Base-by-base conservation (phyloP, 2,329 filamentous ascomycete genomes). In the Macrophomina phaseolina region DNA sequence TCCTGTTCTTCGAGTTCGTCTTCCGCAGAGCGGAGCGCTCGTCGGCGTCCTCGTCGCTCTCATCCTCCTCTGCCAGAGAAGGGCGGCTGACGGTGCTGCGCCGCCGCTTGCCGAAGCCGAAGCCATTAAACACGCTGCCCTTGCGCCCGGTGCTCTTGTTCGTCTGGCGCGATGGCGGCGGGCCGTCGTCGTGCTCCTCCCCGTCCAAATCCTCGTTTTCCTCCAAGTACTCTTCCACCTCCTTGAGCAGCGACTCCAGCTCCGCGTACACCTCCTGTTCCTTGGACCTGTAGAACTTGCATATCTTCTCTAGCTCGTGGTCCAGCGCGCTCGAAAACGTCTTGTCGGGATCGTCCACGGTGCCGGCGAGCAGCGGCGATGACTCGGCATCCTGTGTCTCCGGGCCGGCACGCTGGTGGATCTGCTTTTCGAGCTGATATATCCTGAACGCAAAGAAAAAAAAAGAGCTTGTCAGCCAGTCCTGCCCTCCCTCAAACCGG, bases 231-330 rank as follows among this genome's bases (percentile, higher is more conserved):
- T 82, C 82, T 64, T 88, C 87, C 49, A 92, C 87, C 74, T 98
- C 94, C 58, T 84, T 84, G 65, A 94, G 80, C n/a, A 98, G 82
- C 42, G 90, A 86, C 56, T 90, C 88, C 8, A 94, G 88, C 76
- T 97, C 94, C 63, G 90, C 89, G 68, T 91, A 88, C 14, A 99
- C 89, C 77, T 98, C 94, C 30, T 88, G 84, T 79, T 99, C 94
- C 79, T 99, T 99, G 68, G 92, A 81, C 69, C 89, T 86, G 79
- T 95, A 98, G 78, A 99, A 99, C 0, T 90, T 91, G 73, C 88
- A 91, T 68, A 99, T 93, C 83, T 98, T 98, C 75, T 98, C 94
- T 61, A 99, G 82, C 78, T 99, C 95, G 49, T 91, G 86, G 74
- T 96, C 93, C 18, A 99, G 86, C 48, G 93, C 90, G 70, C 89